These are phyloP conservation scores for Sclerotinia subarctica DNA, from an alignment of 2,329 filamentous ascomycete genomes.

Conservation along the genomic window DNA sequence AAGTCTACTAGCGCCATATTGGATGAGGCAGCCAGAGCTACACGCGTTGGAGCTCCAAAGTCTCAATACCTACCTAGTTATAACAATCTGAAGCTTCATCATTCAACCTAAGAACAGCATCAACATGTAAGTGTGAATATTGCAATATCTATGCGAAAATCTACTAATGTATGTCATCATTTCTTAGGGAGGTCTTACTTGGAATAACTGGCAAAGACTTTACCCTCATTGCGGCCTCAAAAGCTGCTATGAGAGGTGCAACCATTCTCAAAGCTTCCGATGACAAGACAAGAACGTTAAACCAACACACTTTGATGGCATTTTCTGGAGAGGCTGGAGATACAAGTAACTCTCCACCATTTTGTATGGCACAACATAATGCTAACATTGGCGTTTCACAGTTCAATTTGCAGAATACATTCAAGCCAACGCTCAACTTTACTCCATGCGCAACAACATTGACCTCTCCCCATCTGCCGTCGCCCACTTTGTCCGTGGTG, in stretches of 20 bases:
- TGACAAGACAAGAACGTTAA: conserved; percentile 92
- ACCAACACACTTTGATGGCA: conserved; percentile 91
- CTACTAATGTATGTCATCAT: conserved; percentile 22
- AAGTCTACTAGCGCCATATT: conserved; percentile 21
- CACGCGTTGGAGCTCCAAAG: conserved; percentile 32
- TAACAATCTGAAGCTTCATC: conserved; percentile 29
- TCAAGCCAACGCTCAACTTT: conserved; percentile 96
- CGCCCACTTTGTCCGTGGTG: conserved; percentile 88
- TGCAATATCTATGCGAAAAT: neutral
- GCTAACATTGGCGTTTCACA: conserved; percentile 41
- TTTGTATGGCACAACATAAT: neutral
- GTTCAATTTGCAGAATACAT: conserved; percentile 99
- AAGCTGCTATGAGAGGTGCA: conserved; percentile 96
- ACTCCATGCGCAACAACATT: conserved; percentile 96
- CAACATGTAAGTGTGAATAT: conserved; percentile 31
- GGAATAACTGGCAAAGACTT: conserved; percentile 99
- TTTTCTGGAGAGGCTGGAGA: conserved; percentile 96
- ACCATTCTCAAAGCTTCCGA: conserved; percentile 93
- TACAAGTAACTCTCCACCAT: conserved; percentile 59
- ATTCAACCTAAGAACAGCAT: conserved; percentile 28
- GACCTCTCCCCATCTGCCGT: conserved; percentile 87
- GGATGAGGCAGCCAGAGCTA: conserved; percentile 36
- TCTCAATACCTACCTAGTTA: conserved; percentile 22
- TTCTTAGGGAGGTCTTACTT: conserved; percentile 85
- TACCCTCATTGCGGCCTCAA: conserved; percentile 93